A percentile compares a stretch with the other conserved stretches of the same genome.
phyloP scores from a whole-genome alignment of 768 basidiomycete genomes.

The Lentinula guzmanii region DNA sequence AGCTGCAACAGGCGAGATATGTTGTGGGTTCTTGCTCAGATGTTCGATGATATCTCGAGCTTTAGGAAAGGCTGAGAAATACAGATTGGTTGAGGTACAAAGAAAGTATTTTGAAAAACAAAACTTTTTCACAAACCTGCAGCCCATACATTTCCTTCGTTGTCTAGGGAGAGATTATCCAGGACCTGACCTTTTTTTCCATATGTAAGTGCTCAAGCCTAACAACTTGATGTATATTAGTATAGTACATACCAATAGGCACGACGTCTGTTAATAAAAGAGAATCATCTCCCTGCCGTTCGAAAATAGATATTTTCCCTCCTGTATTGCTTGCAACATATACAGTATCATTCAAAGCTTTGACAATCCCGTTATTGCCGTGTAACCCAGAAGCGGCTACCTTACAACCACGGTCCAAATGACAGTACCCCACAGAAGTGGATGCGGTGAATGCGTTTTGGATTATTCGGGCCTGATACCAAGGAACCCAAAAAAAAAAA shows the following conservation, averaged over 20 bases:
- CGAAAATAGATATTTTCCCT: slow-evolving; percentile 47
- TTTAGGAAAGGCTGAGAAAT: slow-evolving; percentile 36
- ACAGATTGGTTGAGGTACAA: background rate
- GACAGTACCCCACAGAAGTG: slow-evolving; percentile 61
- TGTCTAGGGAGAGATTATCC: slow-evolving; percentile 61
- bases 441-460: slow-evolving; percentile 24
- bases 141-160: slow-evolving; percentile 55
- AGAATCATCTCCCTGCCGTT: slow-evolving; percentile 52
- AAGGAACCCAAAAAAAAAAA: background rate
- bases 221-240: slow-evolving; percentile 1
- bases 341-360: slow-evolving; percentile 44
- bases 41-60: slow-evolving; percentile 29
- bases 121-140: slow-evolving; percentile 34
- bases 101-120: too few species aligned
- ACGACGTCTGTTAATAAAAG: slow-evolving; percentile 51
- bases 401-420: slow-evolving; percentile 55
- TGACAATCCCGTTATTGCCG: slow-evolving; percentile 58
- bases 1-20: slow-evolving; percentile 39
- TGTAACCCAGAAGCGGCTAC: slow-evolving; percentile 44
- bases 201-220: background rate
- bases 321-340: slow-evolving; percentile 47
- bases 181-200: slow-evolving; percentile 34
- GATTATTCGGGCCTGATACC: slow-evolving; percentile 11
- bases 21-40: slow-evolving; percentile 32
- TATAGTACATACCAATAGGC: slow-evolving; percentile 35